Evolutionary conservation across 805 yeast species (phyloP).

Genomic region (Schwanniomyces yamadae): DNA sequence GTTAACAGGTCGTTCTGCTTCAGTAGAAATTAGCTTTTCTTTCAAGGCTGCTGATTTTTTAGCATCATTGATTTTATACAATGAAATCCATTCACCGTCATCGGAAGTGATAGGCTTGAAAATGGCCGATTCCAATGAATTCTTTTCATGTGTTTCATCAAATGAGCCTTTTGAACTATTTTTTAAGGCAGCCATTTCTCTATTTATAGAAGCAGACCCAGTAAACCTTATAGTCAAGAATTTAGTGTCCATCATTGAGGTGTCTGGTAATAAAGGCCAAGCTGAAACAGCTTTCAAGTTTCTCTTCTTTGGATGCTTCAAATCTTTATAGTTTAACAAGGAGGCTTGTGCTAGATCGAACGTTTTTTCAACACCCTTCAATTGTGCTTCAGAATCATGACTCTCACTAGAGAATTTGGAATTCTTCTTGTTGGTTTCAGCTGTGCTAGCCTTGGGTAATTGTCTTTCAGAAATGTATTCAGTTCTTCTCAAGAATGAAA

Average conservation of each 20-base stretch:
- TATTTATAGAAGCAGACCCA: slow-evolving; percentile 51
- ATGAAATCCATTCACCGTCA: slow-evolving; percentile 75
- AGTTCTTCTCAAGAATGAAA: slow-evolving; percentile 88
- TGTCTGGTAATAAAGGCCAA: slow-evolving; percentile 86
- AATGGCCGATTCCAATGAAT: slow-evolving; percentile 54
- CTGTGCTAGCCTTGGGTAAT: slow-evolving; percentile 16
- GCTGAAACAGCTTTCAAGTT: slow-evolving; percentile 69
- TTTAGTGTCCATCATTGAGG: slow-evolving; percentile 82
- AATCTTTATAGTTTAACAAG: slow-evolving; percentile 37
- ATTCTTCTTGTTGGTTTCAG: slow-evolving; percentile 25
- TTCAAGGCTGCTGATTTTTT: slow-evolving; percentile 23
- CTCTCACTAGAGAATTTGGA: slow-evolving; percentile 24
- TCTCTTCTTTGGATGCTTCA: slow-evolving; percentile 79
- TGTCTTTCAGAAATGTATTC: slow-evolving; percentile 80
- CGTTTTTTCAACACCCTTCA: slow-evolving; percentile 71
- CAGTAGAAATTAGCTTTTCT: slow-evolving; percentile 36
- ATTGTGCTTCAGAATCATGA: slow-evolving; percentile 61
- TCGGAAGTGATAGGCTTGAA: slow-evolving; percentile 72
- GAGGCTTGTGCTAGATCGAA: slow-evolving; percentile 62
- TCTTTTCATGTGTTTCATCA: slow-evolving; percentile 32
- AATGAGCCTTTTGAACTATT: slow-evolving; percentile 25
- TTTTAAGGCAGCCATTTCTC: slow-evolving; percentile 33
- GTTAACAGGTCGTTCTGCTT: slow-evolving; percentile 41
- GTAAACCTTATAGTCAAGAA: slow-evolving; percentile 63
- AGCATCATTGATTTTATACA: slow-evolving; percentile 27